Percentiles rank a stretch among this genome's conserved stretches.
These are phyloP conservation scores for Fraxinus platypoda DNA, from an alignment of 305 asterid species.

Conservation along the genomic window DNA sequence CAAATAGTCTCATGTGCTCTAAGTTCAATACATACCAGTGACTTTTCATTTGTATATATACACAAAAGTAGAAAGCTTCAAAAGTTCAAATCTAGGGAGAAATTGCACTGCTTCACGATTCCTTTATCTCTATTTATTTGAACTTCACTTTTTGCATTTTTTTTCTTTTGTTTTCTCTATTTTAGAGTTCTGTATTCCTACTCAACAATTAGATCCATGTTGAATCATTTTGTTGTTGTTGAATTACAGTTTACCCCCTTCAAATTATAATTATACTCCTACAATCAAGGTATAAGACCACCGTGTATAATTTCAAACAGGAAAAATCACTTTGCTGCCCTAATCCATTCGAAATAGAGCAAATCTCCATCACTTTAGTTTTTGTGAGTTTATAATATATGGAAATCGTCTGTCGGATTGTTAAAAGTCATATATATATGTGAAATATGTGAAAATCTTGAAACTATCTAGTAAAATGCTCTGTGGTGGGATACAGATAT, in stretches of 20 bases:
- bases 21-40: not conserved
- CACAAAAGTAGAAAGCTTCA: not conserved
- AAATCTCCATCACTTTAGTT: not conserved
- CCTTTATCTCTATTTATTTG: not conserved
- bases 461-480: not conserved
- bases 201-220: not conserved
- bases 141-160: not conserved
- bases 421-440: not conserved
- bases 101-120: not conserved
- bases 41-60: not conserved
- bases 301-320: not conserved
- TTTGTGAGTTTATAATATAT: not conserved
- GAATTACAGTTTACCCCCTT: not conserved
- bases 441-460: not conserved
- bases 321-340: not conserved
- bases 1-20: not conserved
- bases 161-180: not conserved
- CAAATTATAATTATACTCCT: not conserved
- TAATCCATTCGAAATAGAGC: not conserved
- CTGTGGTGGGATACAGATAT: not conserved
- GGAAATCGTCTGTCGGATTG: not conserved
- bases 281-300: not conserved
- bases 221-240: not conserved
- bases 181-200: not conserved
- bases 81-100: not conserved